Conservation (phyloP, 2,329 filamentous ascomycete genomes). For the Nothophaeocryptopus gaeumannii region DNA sequence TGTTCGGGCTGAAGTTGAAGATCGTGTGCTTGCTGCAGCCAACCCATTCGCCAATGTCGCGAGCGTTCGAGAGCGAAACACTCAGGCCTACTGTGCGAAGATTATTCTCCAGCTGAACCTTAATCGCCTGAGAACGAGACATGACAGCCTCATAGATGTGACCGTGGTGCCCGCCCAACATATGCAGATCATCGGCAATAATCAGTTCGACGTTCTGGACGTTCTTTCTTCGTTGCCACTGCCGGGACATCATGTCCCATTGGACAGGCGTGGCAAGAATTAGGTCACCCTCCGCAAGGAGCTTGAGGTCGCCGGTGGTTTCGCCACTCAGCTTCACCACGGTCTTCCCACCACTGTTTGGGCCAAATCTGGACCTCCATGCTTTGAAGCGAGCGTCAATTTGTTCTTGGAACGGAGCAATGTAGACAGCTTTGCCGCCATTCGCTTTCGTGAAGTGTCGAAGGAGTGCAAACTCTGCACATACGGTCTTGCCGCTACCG, state of each 20-base stretch:
- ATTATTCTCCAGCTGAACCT: constrained; percentile 77
- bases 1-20: constrained; percentile 95
- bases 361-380: constrained; percentile 75
- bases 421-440: constrained; percentile 80
- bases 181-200: constrained; percentile 91
- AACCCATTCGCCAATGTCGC: constrained; percentile 96
- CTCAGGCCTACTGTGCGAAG: constrained; percentile 86
- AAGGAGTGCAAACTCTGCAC: constrained; percentile 88
- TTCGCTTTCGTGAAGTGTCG: constrained; percentile 76
- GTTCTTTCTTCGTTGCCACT: constrained; percentile 96
- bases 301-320: constrained; percentile 82
- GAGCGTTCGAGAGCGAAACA: constrained; percentile 87
- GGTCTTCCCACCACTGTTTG: constrained; percentile 76
- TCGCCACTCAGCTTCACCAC: constrained; percentile 94
- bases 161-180: constrained; percentile 80
- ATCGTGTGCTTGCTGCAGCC: constrained; percentile 97
- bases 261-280: constrained; percentile 89
- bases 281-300: constrained; percentile 82
- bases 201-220: constrained; percentile 86
- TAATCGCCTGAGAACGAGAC: constrained; percentile 97
- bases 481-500: constrained; percentile 94
- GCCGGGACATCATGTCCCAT: constrained; percentile 92
- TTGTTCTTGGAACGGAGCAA: constrained; percentile 91
- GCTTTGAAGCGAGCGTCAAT: constrained; percentile 78
- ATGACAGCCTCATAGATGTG: constrained; percentile 95